phyloP scores from a whole-genome alignment of 139 green algal species.

The Chlorella sorokiniana region DNA sequence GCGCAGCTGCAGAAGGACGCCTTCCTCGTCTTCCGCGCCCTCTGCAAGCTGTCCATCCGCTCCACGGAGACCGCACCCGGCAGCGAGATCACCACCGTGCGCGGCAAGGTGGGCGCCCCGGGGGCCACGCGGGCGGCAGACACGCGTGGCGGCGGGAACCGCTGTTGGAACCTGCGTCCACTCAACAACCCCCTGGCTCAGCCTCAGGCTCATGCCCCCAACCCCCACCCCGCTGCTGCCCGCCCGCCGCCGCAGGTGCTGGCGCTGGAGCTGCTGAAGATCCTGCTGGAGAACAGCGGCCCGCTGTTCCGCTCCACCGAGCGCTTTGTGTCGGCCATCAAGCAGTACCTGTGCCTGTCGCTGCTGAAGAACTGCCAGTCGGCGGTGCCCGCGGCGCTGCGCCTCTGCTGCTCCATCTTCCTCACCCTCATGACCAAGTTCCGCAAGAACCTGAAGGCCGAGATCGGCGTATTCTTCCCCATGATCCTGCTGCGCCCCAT shows the following conservation, averaged over 20 bases:
- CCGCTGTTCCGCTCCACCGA: slow-evolving; percentile 79
- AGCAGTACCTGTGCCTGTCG: slow-evolving; percentile 94
- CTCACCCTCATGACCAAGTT: slow-evolving; percentile 85
- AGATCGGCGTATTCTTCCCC: slow-evolving; percentile 97
- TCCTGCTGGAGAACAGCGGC: slow-evolving; percentile 95
- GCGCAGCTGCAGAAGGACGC: slow-evolving; percentile 85
- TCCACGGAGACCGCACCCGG: slow-evolving; percentile 59
- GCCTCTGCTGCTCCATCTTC: slow-evolving; percentile 92
- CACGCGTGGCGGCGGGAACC: not conserved
- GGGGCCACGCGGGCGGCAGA: not conserved
- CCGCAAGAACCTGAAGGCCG: slow-evolving; percentile 85
- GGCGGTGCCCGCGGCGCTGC: slow-evolving; percentile 56
- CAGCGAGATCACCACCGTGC: slow-evolving; percentile 72
- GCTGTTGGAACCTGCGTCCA: no score
- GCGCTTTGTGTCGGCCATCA: slow-evolving; percentile 85
- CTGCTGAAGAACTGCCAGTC: slow-evolving; percentile 93
- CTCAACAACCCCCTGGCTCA: no score
- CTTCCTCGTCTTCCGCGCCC: slow-evolving; percentile 95
- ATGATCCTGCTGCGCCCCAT: slow-evolving; percentile 95
- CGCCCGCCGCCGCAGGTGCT: slow-evolving; percentile 66
- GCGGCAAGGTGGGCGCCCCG: slow-evolving; percentile 58
- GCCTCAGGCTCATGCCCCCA: no score
- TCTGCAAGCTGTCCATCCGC: slow-evolving; percentile 96
- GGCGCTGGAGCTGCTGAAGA: slow-evolving; percentile 95
- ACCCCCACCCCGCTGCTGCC: no score